A percentile compares a stretch with the other conserved stretches of the same genome.
Evolutionary conservation across 306 rosid genomes (phyloP).

Genomic region (Gastrolobium bilobum): DNA sequence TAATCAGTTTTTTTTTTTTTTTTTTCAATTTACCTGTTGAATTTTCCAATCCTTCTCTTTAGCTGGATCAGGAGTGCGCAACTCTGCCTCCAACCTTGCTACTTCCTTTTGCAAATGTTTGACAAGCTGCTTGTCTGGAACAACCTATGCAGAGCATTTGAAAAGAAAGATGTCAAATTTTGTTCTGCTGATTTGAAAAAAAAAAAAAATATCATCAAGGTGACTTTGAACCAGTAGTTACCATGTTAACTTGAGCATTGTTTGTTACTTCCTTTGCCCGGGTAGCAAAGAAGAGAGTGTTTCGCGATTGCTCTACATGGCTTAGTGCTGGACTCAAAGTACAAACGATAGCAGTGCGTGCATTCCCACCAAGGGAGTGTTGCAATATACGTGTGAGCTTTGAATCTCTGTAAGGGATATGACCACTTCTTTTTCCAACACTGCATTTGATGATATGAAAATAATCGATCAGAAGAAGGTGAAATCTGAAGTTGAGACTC

Average conservation of each 20-base stretch:
- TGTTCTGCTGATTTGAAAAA: neutral
- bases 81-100: conserved; percentile 93
- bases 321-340: conserved; percentile 94
- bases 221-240: conserved; percentile 44
- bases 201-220: conserved; percentile 11
- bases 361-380: conserved; percentile 99
- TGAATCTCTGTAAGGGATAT: conserved; percentile 97
- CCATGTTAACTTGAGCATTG: conserved; percentile 98
- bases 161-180: conserved; percentile 15
- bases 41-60: conserved; percentile 89
- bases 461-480: conserved; percentile 19
- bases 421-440: conserved; percentile 92
- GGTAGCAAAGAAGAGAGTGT: conserved; percentile 94
- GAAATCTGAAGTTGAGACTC: neutral
- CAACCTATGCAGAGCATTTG: conserved; percentile 62
- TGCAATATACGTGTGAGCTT: conserved; percentile 98
- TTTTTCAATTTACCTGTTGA: conserved; percentile 76
- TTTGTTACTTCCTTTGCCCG: conserved; percentile 99
- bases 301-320: conserved; percentile 96
- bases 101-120: conserved; percentile 98
- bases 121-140: conserved; percentile 94
- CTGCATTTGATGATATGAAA: conserved; percentile 58
- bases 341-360: conserved; percentile 99
- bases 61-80: conserved; percentile 92
- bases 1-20: neutral